Conservation (phyloP, 2,329 filamentous ascomycete genomes). For the Microdochium trichocladiopsis region DNA sequence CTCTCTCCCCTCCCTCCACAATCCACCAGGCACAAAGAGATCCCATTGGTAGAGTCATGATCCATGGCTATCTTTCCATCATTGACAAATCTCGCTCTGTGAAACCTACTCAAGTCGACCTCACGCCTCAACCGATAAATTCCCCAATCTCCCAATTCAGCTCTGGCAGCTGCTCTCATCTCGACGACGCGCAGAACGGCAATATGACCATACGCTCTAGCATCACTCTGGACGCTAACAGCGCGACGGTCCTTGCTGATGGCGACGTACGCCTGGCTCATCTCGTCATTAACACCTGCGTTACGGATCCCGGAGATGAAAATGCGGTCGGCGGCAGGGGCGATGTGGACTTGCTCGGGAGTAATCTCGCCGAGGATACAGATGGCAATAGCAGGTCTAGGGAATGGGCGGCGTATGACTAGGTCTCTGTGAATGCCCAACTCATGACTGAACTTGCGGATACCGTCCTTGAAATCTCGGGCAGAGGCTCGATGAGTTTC, state of each 20-base stretch:
- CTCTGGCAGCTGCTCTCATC: no score
- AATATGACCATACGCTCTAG: constrained; percentile 23
- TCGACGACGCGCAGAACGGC: no score
- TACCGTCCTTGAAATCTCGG: constrained; percentile 84
- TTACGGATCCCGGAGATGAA: constrained; percentile 70
- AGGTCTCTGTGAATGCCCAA: constrained; percentile 68
- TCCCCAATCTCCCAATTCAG: no score
- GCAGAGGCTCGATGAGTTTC: constrained; percentile 71
- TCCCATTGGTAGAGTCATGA: no score
- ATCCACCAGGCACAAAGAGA: no score
- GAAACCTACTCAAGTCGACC: no score
- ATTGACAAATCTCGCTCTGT: no score
- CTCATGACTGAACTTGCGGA: constrained; percentile 60
- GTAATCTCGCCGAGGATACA: constrained; percentile 82
- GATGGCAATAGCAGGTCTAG: constrained; percentile 57
- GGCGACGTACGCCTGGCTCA: constrained; percentile 40
- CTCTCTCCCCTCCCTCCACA: no score
- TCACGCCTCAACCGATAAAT: no score
- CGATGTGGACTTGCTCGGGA: constrained; percentile 70
- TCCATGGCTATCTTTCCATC: no score
- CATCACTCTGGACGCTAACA: constrained; percentile 11
- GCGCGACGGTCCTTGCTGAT: constrained; percentile 31
- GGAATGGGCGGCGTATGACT: constrained; percentile 73
- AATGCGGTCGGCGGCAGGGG: constrained; percentile 68
- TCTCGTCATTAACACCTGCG: constrained; percentile 64